Conservation (phyloP, 2,329 filamentous ascomycete genomes). For the Ascochyta fabae region DNA sequence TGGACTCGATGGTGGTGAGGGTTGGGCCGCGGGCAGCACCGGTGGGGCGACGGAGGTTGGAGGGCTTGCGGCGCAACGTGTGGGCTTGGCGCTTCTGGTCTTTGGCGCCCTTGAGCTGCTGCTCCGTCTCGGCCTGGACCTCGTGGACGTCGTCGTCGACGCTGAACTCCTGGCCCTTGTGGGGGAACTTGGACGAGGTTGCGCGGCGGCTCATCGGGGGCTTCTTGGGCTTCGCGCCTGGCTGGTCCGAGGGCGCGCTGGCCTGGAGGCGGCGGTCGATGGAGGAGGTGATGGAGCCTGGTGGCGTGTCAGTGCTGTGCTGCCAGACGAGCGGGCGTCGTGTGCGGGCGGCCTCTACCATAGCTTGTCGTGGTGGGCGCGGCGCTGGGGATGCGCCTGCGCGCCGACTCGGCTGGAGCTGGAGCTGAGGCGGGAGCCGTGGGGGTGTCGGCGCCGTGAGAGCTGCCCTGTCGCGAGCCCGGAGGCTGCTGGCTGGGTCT, state of each 20-base stretch:
- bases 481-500: constrained; percentile 32
- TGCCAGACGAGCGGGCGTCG: neutral
- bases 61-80: constrained; percentile 57
- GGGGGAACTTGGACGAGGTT: constrained; percentile 76
- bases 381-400: constrained; percentile 37
- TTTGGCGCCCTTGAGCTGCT: constrained; percentile 22
- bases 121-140: constrained; percentile 56
- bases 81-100: constrained; percentile 33
- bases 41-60: constrained; percentile 55
- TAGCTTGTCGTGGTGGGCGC: constrained; percentile 43
- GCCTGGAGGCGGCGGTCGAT: constrained; percentile 40
- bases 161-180: constrained; percentile 86
- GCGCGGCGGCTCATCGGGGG: constrained; percentile 74
- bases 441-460: constrained; percentile 32
- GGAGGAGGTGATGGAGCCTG: constrained; percentile 46
- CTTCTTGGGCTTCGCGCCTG: constrained; percentile 63
- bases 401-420: constrained; percentile 31
- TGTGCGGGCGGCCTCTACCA: constrained; percentile 30
- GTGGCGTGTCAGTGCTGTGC: constrained; percentile 8
- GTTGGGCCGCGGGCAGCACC: constrained; percentile 54
- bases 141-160: constrained; percentile 87
- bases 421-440: constrained; percentile 14
- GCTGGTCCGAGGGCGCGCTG: constrained; percentile 27
- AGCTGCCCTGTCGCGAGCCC: constrained; percentile 36
- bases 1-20: constrained; percentile 58